These are phyloP conservation scores for Trypanosoma boissoni DNA, from an alignment of 208 protist genomes.

Conservation along the genomic window DNA sequence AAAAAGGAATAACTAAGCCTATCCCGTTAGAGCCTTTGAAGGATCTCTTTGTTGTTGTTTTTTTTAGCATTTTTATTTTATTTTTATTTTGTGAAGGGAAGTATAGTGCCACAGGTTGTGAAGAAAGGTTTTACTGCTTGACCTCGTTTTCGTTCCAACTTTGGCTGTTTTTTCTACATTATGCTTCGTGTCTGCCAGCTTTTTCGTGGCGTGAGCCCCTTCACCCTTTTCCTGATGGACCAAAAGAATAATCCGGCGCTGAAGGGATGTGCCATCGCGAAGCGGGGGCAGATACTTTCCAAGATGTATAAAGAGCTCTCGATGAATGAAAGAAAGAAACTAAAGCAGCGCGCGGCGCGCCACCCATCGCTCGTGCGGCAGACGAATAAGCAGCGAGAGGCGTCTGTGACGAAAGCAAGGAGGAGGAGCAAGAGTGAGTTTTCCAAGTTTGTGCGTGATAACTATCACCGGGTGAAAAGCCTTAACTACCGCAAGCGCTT, in stretches of 20 bases:
- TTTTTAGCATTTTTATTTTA: too few species aligned
- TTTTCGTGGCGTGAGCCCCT: conserved; percentile 74
- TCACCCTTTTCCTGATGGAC: conserved; percentile 88
- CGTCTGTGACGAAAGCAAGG: not conserved
- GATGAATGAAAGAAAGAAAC: conserved; percentile 42
- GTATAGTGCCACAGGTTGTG: too few species aligned
- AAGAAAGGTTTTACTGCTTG: too few species aligned
- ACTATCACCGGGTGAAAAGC: conserved; percentile 67
- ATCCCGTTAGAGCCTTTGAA: too few species aligned
- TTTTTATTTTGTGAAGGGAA: too few species aligned
- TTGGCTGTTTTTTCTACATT: too few species aligned
- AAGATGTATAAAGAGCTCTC: conserved; percentile 86
- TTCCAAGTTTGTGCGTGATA: conserved; percentile 66
- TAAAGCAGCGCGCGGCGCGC: conserved; percentile 57
- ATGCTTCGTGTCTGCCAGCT: conserved; percentile 69
- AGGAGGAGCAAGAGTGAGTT: conserved; percentile 39
- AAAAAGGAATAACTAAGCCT: too few species aligned
- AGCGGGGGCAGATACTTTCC: conserved; percentile 61
- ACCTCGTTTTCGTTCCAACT: too few species aligned
- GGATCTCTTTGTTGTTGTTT: too few species aligned
- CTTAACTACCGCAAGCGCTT: conserved; percentile 73
- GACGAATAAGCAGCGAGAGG: conserved; percentile 17
- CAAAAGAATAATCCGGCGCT: conserved; percentile 82
- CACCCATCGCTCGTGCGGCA: conserved; percentile 54
- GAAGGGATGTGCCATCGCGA: conserved; percentile 57